These are phyloP conservation scores for Tardiomyces blankii DNA, from an alignment of 1,139 yeast species.

Conservation along the genomic window DNA sequence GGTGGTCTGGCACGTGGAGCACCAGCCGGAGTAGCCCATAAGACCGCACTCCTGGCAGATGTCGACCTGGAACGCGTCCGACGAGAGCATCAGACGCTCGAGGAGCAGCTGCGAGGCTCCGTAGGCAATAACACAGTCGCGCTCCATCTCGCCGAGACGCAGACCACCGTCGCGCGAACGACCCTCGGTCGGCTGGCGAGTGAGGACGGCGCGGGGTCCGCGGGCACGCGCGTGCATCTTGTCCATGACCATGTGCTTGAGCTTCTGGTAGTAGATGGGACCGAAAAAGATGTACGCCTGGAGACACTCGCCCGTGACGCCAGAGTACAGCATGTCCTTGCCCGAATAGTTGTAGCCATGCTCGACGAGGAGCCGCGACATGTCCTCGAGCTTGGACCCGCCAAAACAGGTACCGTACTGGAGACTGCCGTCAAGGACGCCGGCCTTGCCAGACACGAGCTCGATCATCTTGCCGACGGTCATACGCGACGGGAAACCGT, in stretches of 20 bases:
- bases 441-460: conserved; percentile 92
- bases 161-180: conserved; percentile 98
- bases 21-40: conserved; percentile 97
- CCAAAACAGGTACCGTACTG: conserved; percentile 99
- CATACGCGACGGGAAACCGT: conserved; percentile 99
- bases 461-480: conserved; percentile 99
- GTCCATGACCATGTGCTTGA: conserved; percentile 98
- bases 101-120: conserved; percentile 93
- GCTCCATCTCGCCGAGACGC: conserved; percentile 98
- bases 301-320: conserved; percentile 93
- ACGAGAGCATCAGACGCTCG: conserved; percentile 92
- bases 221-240: conserved; percentile 99
- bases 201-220: conserved; percentile 96
- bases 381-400: conserved; percentile 88
- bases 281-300: conserved; percentile 98
- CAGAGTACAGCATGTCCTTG: conserved; percentile 96
- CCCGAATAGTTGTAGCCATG: conserved; percentile 94
- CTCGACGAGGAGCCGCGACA: conserved; percentile 86
- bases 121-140: conserved; percentile 98
- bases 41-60: conserved; percentile 93
- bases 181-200: conserved; percentile 99
- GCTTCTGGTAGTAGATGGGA: conserved; percentile 93
- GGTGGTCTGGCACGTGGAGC: conserved; percentile 85
- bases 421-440: conserved; percentile 81
- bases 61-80: conserved; percentile 97